Evolutionary conservation across 345 rosid genomes (phyloP).

Genomic region (Boechera divaricarpa): DNA sequence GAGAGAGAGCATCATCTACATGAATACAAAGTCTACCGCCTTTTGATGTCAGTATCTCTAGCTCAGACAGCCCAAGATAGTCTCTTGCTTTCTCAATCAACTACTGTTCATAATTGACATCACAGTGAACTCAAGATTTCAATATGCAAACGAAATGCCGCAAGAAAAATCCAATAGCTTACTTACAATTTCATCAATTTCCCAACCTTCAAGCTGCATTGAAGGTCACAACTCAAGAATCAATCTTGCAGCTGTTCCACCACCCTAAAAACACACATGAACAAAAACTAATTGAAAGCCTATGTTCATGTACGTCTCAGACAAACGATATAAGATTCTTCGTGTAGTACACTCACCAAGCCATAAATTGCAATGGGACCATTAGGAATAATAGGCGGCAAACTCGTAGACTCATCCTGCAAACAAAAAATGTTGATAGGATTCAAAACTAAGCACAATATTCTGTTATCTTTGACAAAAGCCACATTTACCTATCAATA

Average conservation of each 20-base stretch:
- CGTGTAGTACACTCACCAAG: conserved; percentile 50
- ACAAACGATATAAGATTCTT: neutral
- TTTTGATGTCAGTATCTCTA: conserved; percentile 58
- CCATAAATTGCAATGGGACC: conserved; percentile 86
- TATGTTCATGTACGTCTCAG: too few species aligned
- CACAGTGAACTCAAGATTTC: conserved; percentile 17
- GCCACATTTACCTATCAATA: neutral
- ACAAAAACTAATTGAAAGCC: neutral
- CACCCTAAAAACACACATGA: conserved; percentile 57
- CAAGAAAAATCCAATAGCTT: neutral
- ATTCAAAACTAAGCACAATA: neutral
- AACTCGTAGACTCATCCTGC: conserved; percentile 79
- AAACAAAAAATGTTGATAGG: conserved; percentile 24
- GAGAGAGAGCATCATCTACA: conserved; percentile 67
- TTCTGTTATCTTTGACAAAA: neutral
- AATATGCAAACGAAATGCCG: neutral
- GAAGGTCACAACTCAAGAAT: conserved; percentile 85
- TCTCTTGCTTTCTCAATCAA: conserved; percentile 73
- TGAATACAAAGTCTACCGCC: conserved; percentile 66
- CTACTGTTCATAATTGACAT: conserved; percentile 46
- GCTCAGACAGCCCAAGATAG: conserved; percentile 69
- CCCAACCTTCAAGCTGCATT: conserved; percentile 75
- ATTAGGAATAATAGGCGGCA: conserved; percentile 72
- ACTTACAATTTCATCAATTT: conserved; percentile 75
- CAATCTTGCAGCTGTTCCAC: conserved; percentile 90